phyloP scores from a whole-genome alignment of 805 yeast genomes.

The Debaryomyces tyrocola region DNA sequence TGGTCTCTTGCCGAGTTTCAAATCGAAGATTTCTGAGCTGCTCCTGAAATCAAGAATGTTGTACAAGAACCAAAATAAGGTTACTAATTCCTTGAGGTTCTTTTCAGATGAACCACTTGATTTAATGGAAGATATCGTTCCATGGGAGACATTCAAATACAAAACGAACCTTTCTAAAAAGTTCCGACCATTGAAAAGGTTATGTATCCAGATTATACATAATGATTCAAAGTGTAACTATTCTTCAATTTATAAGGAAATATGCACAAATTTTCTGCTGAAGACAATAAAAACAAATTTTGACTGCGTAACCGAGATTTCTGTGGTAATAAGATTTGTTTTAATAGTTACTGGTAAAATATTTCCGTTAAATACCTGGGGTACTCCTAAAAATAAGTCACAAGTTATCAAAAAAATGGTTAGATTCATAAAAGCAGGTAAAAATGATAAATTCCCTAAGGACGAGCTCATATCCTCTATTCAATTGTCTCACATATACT shows the following conservation, averaged over 20 bases:
- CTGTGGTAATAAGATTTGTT: conserved; percentile 42
- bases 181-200: conserved; percentile 15
- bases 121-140: conserved; percentile 2
- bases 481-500: conserved; percentile 45
- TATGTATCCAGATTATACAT: conserved; percentile 19
- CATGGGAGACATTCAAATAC: background rate
- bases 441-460: conserved; percentile 35
- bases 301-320: conserved; percentile 27
- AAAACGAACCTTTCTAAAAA: conserved; percentile 17
- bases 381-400: conserved; percentile 49
- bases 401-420: conserved; percentile 37
- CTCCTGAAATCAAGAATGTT: conserved; percentile 21
- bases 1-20: conserved; percentile 16
- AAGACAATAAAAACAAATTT: conserved; percentile 21
- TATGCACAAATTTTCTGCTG: conserved; percentile 21
- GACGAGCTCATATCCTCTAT: conserved; percentile 34
- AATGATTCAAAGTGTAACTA: conserved; percentile 39
- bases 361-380: conserved; percentile 54
- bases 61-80: conserved; percentile 12
- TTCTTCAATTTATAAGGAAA: conserved; percentile 31
- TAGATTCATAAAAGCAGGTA: conserved; percentile 33
- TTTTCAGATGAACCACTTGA: background rate
- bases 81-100: background rate
- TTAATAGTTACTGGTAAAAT: conserved; percentile 44
- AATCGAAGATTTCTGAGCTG: background rate